Evolutionary conservation across 2,329 filamentous ascomycete species (phyloP).

Genomic region (Xylariales sp.): DNA sequence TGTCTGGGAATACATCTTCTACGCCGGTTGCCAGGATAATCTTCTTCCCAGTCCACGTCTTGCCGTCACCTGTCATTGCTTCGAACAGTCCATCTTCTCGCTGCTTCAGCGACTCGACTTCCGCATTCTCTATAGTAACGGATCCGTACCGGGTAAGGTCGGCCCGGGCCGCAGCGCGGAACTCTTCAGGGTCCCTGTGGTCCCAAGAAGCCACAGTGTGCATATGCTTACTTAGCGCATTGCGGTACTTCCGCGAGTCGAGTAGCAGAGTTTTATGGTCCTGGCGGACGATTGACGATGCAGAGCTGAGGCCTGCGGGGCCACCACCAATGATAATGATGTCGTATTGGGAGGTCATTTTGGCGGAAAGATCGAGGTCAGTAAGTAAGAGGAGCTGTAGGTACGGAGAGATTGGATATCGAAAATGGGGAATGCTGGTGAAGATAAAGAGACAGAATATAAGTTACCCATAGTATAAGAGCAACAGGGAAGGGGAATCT

Average conservation of each 20-base stretch:
- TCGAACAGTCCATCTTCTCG: conserved; percentile 33
- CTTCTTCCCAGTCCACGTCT: conserved; percentile 62
- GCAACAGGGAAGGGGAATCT: too few species aligned
- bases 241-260: conserved; percentile 28
- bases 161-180: conserved; percentile 22
- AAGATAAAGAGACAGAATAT: too few species aligned
- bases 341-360: too few species aligned
- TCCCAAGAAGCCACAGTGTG: conserved; percentile 37
- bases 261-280: conserved; percentile 27
- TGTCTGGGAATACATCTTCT: conserved; percentile 60
- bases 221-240: conserved; percentile 18
- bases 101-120: too few species aligned
- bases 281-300: conserved; percentile 14
- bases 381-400: too few species aligned
- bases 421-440: too few species aligned
- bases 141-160: conserved; percentile 21
- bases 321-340: conserved; percentile 29
- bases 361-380: too few species aligned
- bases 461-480: too few species aligned
- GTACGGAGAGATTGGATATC: too few species aligned
- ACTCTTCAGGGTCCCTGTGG: conserved; percentile 21
- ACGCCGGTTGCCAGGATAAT: conserved; percentile 66
- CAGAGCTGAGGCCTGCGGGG: conserved; percentile 11
- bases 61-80: conserved; percentile 54
- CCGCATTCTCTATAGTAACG: conserved; percentile 21